phyloP scores from a whole-genome alignment of 441 rosid species.

The Bocquillonia castaneifolia region DNA sequence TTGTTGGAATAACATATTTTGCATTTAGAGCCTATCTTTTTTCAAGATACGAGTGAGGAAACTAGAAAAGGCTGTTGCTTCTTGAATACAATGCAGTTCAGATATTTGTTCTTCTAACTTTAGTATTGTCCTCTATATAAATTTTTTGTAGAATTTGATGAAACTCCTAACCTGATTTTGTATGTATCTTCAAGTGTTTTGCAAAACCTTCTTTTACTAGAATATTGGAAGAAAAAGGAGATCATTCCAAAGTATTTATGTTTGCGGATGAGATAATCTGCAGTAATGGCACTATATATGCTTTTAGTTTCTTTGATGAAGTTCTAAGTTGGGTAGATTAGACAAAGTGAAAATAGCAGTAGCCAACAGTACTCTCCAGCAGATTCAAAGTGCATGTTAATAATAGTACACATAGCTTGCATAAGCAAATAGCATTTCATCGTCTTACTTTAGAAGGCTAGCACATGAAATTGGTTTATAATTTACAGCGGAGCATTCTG shows the following conservation, averaged over 20 bases:
- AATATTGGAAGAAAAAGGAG: neutral
- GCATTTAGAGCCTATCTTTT: conserved; percentile 14
- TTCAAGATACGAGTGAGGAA: conserved; percentile 1
- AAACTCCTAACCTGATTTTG: neutral
- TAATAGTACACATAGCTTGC: neutral
- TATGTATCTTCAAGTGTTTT: conserved; percentile 1
- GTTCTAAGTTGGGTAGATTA: neutral
- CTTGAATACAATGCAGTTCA: conserved; percentile 8
- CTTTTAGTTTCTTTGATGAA: neutral
- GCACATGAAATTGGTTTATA: neutral
- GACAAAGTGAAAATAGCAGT: neutral
- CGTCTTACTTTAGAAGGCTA: too few species aligned
- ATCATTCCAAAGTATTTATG: neutral
- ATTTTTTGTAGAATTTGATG: conserved; percentile 13
- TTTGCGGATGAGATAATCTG: neutral
- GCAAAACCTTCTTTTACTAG: neutral
- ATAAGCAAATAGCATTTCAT: too few species aligned
- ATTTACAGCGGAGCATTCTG: neutral
- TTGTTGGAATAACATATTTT: neutral
- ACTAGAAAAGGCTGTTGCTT: neutral
- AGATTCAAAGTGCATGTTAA: neutral
- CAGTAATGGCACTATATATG: neutral
- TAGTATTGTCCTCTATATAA: neutral
- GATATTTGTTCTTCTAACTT: neutral
- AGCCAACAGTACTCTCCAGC: neutral